A percentile compares a stretch with the other conserved stretches of the same genome.
Evolutionary conservation across 2,329 filamentous ascomycete genomes (phyloP).

Genomic region (Neospermospora avenae): DNA sequence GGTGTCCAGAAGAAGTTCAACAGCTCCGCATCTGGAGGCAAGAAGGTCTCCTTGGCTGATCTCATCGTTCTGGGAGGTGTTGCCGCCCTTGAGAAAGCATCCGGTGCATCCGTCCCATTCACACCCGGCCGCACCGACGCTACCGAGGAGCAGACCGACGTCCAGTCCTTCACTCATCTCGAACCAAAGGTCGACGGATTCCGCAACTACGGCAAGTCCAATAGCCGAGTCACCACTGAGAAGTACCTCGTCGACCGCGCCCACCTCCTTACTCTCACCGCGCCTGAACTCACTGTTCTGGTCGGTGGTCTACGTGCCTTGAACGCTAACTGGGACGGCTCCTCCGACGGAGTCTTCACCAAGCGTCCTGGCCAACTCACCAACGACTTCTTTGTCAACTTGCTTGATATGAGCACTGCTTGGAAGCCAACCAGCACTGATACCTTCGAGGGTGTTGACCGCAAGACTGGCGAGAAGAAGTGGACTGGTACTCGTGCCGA

Average conservation of each 20-base stretch:
- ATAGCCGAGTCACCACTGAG: slow-evolving; percentile 59
- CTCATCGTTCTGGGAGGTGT: slow-evolving; percentile 72
- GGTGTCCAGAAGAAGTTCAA: slow-evolving; percentile 66
- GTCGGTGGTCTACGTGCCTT: slow-evolving; percentile 70
- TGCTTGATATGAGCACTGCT: slow-evolving; percentile 62
- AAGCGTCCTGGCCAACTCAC: slow-evolving; percentile 64
- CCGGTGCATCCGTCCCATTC: slow-evolving; percentile 65
- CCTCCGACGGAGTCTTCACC: slow-evolving; percentile 65
- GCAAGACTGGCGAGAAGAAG: slow-evolving; percentile 62
- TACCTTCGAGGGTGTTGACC: slow-evolving; percentile 60
- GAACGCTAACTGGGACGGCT: slow-evolving; percentile 69
- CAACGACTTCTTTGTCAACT: slow-evolving; percentile 80
- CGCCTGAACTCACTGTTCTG: slow-evolving; percentile 68
- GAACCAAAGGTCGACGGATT: slow-evolving; percentile 72
- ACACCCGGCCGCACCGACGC: slow-evolving; percentile 70
- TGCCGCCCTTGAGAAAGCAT: slow-evolving; percentile 71
- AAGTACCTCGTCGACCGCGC: slow-evolving; percentile 70
- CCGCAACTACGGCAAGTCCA: slow-evolving; percentile 71
- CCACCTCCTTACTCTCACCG: slow-evolving; percentile 65
- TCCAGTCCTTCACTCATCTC: slow-evolving; percentile 59
- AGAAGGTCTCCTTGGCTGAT: slow-evolving; percentile 76
- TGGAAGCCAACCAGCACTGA: slow-evolving; percentile 62
- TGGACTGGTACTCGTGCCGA: slow-evolving; percentile 69
- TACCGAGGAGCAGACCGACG: slow-evolving; percentile 68
- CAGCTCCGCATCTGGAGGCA: slow-evolving; percentile 42